These are phyloP conservation scores for Orbilia javanica DNA, from an alignment of 2,329 filamentous ascomycete species.

Conservation along the genomic window DNA sequence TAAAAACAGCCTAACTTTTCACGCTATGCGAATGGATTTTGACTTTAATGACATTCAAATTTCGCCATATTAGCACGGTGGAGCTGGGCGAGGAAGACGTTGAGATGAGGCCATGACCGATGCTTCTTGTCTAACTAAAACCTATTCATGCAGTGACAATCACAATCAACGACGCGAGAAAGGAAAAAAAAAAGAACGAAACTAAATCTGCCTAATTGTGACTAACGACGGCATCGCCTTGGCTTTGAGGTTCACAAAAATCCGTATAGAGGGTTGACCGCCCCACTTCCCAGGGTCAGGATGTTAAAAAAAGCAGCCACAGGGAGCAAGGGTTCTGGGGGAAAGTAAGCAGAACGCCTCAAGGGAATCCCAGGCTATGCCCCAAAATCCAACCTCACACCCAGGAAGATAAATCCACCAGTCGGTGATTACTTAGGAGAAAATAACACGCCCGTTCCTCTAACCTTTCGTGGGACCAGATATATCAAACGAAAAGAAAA, in stretches of 20 bases:
- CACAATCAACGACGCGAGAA: constrained; percentile 30
- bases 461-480: constrained; percentile 26
- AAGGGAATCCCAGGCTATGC: constrained; percentile 39
- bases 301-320: constrained; percentile 48
- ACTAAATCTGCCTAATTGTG: constrained; percentile 46
- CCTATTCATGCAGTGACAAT: constrained; percentile 44
- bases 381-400: constrained; percentile 22
- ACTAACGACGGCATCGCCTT: constrained; percentile 33
- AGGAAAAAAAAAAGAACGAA: background rate
- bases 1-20: constrained; percentile 34
- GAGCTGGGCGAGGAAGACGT: constrained; percentile 34
- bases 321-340: constrained; percentile 46
- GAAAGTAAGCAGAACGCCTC: constrained; percentile 46
- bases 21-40: constrained; percentile 39
- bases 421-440: constrained; percentile 56
- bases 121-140: constrained; percentile 9
- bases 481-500: constrained; percentile 4
- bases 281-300: constrained; percentile 47
- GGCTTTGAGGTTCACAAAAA: constrained; percentile 34
- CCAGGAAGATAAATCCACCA: constrained; percentile 41
- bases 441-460: constrained; percentile 13
- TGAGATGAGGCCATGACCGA: constrained; percentile 32
- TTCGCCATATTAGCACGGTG: constrained; percentile 56
- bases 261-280: constrained; percentile 9
- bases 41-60: constrained; percentile 56